These are phyloP conservation scores for Harrya chromipes DNA, from an alignment of 768 basidiomycete genomes.

Conservation along the genomic window DNA sequence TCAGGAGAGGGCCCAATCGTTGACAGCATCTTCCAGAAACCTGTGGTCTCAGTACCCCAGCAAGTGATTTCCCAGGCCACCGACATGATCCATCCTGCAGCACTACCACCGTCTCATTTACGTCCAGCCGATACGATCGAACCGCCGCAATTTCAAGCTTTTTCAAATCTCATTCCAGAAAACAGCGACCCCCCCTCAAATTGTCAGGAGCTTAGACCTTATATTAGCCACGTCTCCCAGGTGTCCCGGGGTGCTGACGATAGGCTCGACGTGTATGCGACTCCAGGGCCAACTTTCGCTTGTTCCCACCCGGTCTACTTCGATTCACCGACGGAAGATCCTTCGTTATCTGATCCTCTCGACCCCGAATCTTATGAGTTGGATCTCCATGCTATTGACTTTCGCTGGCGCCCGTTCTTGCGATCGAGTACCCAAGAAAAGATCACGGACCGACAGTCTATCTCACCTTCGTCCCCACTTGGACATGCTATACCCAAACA, in stretches of 20 bases:
- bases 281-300: conserved; percentile 45
- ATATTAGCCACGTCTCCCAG: conserved; percentile 1
- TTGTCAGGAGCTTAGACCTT: conserved; percentile 4
- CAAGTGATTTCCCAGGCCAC: conserved; percentile 4
- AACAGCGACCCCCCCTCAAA: conserved; percentile 13
- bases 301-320: conserved; percentile 41
- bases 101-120: conserved; percentile 12
- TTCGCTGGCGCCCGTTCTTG: conserved; percentile 55
- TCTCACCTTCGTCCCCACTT: not conserved
- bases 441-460: not conserved
- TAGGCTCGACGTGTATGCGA: conserved; percentile 34
- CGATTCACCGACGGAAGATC: conserved; percentile 52
- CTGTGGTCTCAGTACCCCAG: conserved; percentile 5
- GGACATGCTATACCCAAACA: conserved; percentile 5
- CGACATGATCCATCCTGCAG: conserved; percentile 12
- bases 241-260: conserved; percentile 1
- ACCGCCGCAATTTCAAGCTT: conserved; percentile 1
- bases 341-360: conserved; percentile 38
- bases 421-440: conserved; percentile 19
- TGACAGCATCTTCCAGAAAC: conserved; percentile 1
- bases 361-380: conserved; percentile 36
- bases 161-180: conserved; percentile 6
- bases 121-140: conserved; percentile 13
- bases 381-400: conserved; percentile 44
- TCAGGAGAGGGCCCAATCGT: not conserved